phyloP scores from a whole-genome alignment of 805 yeast species.

The Yarrowia deformans region DNA sequence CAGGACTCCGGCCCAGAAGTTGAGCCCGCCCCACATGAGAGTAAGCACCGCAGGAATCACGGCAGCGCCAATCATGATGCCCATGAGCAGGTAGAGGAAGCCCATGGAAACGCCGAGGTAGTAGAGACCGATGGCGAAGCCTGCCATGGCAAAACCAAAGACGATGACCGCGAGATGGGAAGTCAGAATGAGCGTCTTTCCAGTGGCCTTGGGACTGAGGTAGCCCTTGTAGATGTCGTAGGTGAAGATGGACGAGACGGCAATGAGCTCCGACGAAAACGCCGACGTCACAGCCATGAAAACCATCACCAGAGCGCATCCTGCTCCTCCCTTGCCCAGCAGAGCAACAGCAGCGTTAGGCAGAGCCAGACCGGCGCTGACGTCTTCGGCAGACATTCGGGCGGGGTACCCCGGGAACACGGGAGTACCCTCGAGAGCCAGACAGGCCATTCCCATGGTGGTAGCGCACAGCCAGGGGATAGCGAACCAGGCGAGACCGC shows the following conservation, averaged over 20 bases:
- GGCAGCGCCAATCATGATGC: slow-evolving; percentile 85
- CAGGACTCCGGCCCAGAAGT: slow-evolving; percentile 68
- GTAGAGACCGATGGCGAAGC: slow-evolving; percentile 79
- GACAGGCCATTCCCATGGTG: slow-evolving; percentile 85
- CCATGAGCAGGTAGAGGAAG: slow-evolving; percentile 86
- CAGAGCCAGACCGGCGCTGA: slow-evolving; percentile 71
- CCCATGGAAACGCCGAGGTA: slow-evolving; percentile 89
- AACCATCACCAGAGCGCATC: slow-evolving; percentile 75
- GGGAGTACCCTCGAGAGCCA: slow-evolving; percentile 73
- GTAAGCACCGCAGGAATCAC: slow-evolving; percentile 80
- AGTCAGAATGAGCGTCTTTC: slow-evolving; percentile 70
- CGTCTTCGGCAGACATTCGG: slow-evolving; percentile 68
- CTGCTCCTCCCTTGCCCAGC: slow-evolving; percentile 89
- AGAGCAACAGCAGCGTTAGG: slow-evolving; percentile 84
- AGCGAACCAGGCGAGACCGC: slow-evolving; percentile 92
- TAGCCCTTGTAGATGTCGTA: slow-evolving; percentile 86
- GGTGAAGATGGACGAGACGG: slow-evolving; percentile 84
- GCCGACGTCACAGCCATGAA: slow-evolving; percentile 96
- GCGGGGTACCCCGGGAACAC: slow-evolving; percentile 82
- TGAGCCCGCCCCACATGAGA: slow-evolving; percentile 69
- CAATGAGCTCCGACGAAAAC: slow-evolving; percentile 87
- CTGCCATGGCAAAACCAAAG: slow-evolving; percentile 73
- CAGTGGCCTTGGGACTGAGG: slow-evolving; percentile 77
- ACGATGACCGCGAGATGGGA: slow-evolving; percentile 73
- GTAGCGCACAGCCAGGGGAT: slow-evolving; percentile 84